Evolutionary conservation across 2,329 filamentous ascomycete species (phyloP).

Genomic region (Fusarium temperatum): DNA sequence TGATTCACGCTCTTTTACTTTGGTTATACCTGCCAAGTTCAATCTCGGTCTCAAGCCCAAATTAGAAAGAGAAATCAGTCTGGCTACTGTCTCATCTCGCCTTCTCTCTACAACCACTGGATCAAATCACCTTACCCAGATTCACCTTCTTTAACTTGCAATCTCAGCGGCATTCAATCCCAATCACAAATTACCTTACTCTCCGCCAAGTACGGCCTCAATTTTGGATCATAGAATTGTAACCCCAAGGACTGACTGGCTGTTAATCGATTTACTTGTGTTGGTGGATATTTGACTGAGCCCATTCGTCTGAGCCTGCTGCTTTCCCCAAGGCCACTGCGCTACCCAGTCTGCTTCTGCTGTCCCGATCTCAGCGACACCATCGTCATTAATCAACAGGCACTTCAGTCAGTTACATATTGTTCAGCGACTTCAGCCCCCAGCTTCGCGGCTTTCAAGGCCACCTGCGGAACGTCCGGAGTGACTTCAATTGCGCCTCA

Average conservation of each 20-base stretch:
- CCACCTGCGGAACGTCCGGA: constrained; percentile 29
- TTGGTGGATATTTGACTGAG: constrained; percentile 3
- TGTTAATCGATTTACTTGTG: not conserved
- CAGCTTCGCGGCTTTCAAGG: constrained; percentile 14
- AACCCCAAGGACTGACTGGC: constrained; percentile 1
- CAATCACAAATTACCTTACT: not conserved
- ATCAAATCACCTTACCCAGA: constrained; percentile 6
- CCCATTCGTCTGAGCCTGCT: constrained; percentile 2
- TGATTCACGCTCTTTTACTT: constrained; percentile 16
- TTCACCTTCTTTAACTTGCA: constrained; percentile 6
- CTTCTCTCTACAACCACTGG: constrained; percentile 21
- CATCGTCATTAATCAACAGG: constrained; percentile 1
- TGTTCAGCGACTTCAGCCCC: not conserved
- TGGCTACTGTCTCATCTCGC: constrained; percentile 35
- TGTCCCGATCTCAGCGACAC: not conserved
- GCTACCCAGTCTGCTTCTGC: constrained; percentile 2
- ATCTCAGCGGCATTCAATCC: constrained; percentile 1
- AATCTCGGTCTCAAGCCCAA: constrained; percentile 1
- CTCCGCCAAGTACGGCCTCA: constrained; percentile 4
- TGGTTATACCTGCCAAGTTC: constrained; percentile 2
- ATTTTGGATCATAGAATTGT: constrained; percentile 3
- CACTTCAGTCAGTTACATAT: not conserved
- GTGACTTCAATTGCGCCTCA: constrained; percentile 10
- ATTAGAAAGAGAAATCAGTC: constrained; percentile 32
- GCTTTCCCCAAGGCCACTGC: constrained; percentile 7